Base-by-base conservation (phyloP, 257 asterid genomes). In the Lantana camara region DNA sequence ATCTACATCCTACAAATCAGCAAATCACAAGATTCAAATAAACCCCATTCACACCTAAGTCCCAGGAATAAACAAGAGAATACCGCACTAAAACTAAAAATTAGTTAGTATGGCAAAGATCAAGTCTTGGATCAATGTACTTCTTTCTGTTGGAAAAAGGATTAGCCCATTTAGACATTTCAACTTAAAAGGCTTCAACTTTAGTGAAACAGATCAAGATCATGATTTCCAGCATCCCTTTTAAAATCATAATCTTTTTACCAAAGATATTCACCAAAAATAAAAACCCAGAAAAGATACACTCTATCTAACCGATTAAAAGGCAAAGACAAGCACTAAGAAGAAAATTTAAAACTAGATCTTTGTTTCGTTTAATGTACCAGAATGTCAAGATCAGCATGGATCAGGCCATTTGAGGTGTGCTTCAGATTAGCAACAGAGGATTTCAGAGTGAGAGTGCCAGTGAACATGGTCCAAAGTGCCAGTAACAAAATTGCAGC, bases 391-490 rank as follows among this genome's bases (percentile, higher is more conserved):
- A 90, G 86, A 77, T 90, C 93, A 14, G 73, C 77, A 70, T 77
- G 85, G 74, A 83, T 57, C 53, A 86, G 75, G 38, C 69, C 84
- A 40, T 62, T 73, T 3, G 84, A 59, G 57, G 82, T 72, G 63
- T 55, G 79, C 61, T 73, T 78, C 54, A 85, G 93, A 71, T 80
- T 64, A 46, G 73, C 88, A 37, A 83, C 63, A 38, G 97, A 84
- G 91, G 91, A 87, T 51, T 86, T 88, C 1, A 90, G 85, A 63
- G 96, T 88, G 62, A 90, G 83, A 23, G 99, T 74, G 64, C 92
- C 97, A 27, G 98, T 88, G 29, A 88, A 83, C 98, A 94, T 84
- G 21, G 98, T 88, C 96, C 99, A 94, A 48, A 85, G 73, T 0
- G 99, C 99, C 12, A 94, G 84, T 42, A 86, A 53, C 42, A 85